Conservation (phyloP, 768 basidiomycete genomes). For the Trametes elegans region DNA sequence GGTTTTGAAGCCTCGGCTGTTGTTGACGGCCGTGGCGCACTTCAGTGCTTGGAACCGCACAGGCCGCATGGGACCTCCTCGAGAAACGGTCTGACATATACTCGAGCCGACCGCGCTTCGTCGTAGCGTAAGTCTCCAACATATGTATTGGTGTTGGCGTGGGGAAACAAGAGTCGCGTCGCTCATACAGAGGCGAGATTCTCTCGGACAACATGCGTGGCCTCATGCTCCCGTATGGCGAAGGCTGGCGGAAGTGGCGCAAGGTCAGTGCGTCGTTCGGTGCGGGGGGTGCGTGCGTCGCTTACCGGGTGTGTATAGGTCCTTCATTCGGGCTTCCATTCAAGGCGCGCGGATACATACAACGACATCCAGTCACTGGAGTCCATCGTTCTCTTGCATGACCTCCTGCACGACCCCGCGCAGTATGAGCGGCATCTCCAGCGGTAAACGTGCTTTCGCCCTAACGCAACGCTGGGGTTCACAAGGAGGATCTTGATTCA, state of each 20-base stretch:
- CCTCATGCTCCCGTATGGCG: constrained; percentile 43
- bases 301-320: constrained; percentile 27
- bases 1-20: background rate
- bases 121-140: constrained; percentile 36
- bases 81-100: constrained; percentile 48
- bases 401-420: constrained; percentile 39
- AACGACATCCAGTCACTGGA: constrained; percentile 47
- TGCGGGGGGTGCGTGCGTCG: background rate
- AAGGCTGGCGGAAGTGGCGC: constrained; percentile 47
- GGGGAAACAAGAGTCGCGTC: too few relatives aligned
- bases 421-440: constrained; percentile 41
- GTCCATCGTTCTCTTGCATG: constrained; percentile 42
- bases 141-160: too few relatives aligned
- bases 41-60: constrained; percentile 44
- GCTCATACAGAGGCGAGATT: constrained; percentile 39
- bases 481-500: background rate
- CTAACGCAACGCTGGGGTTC: background rate
- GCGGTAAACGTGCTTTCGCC: constrained; percentile 30
- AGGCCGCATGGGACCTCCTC: constrained; percentile 46
- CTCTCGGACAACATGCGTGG: constrained; percentile 46
- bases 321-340: constrained; percentile 44
- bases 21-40: background rate
- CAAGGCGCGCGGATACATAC: constrained; percentile 41
- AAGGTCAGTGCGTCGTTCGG: constrained; percentile 30
- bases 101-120: constrained; percentile 46